Base-by-base conservation (phyloP, 164 flowering plant genomes). In the Hamamelis virginiana region DNA sequence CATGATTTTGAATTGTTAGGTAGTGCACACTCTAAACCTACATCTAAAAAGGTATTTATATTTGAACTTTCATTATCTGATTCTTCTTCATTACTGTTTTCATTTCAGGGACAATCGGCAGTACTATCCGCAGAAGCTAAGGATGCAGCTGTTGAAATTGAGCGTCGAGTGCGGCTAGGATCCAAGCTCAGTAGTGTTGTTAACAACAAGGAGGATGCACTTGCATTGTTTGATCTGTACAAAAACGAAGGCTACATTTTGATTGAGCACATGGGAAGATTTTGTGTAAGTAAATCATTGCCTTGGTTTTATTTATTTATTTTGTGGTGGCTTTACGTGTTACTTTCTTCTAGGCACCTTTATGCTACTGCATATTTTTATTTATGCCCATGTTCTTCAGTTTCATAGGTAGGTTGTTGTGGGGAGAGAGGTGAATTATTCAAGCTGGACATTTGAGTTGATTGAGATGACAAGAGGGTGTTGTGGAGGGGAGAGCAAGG, bases 91-190 rank as follows among this genome's bases (percentile, higher is more conserved):
- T 19, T 22, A 18, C 33, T 21, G 18, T 23, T 26, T 14, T 51
- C 41, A 1, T 47, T 71, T 26, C 79, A 89, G 95, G 83, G 28
- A 67, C 78, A 83, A 72, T 58, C 76, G 9, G 64, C 61, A 62
- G 72, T 76, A 25, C 84, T 95, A 50, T 86, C 98, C 50, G 64
- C 61, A 0, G 96, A 89, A 69, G 97, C 99, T 27, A 92, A 86
- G 77, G 79, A 81, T 59, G 92, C 99, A 48, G 99, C 98, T 22
- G 83, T 78, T 45, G 80, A 89, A 63, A 91, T 95, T 75, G 96
- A 82, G 68, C 51, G 47, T 16, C 84, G 97, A 23, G 75, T 95
- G 77, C 86, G 79, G 71, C 68, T 95, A 43, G 99, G 99, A 28
- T 85, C 87, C 67, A 90, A 85, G 73, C 89, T 92, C 15, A 92